phyloP scores from a whole-genome alignment of 1,284 basidiomycete genomes.

The Tausonia pullulans region DNA sequence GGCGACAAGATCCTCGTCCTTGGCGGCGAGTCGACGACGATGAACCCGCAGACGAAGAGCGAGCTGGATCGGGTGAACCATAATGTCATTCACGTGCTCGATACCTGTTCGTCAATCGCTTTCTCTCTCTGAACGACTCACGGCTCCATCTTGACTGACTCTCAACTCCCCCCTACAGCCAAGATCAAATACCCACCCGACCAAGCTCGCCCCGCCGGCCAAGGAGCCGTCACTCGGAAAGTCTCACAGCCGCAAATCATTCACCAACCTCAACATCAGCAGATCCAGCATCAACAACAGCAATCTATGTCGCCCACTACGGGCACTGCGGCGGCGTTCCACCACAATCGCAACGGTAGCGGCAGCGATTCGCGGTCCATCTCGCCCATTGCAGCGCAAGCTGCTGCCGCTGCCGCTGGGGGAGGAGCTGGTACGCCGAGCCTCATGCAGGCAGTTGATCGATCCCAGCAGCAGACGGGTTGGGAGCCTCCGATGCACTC shows the following conservation, averaged over 20 bases:
- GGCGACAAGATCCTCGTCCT: conserved; percentile 82
- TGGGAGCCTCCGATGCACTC: too few species aligned
- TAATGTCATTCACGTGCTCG: conserved; percentile 67
- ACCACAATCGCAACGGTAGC: too few species aligned
- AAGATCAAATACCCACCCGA: conserved; percentile 83
- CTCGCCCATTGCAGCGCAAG: too few species aligned
- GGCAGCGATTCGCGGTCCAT: too few species aligned
- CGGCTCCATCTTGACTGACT: not conserved
- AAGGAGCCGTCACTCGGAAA: conserved; percentile 26
- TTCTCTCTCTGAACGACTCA: conserved; percentile 15
- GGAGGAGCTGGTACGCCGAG: too few species aligned
- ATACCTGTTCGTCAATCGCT: conserved; percentile 60
- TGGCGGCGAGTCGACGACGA: conserved; percentile 68
- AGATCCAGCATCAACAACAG: too few species aligned
- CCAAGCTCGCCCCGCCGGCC: conserved; percentile 23
- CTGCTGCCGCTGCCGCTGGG: too few species aligned
- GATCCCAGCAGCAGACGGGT: too few species aligned
- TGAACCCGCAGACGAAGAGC: conserved; percentile 65
- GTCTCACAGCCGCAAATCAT: not conserved
- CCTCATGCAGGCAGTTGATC: too few species aligned
- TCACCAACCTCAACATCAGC: too few species aligned
- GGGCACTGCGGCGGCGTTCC: too few species aligned
- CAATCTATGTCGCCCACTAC: too few species aligned
- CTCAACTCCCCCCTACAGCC: conserved; percentile 40
- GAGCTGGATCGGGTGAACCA: not conserved